Evolutionary conservation across 345 rosid genomes (phyloP).

Genomic region (Gossypium turneri): DNA sequence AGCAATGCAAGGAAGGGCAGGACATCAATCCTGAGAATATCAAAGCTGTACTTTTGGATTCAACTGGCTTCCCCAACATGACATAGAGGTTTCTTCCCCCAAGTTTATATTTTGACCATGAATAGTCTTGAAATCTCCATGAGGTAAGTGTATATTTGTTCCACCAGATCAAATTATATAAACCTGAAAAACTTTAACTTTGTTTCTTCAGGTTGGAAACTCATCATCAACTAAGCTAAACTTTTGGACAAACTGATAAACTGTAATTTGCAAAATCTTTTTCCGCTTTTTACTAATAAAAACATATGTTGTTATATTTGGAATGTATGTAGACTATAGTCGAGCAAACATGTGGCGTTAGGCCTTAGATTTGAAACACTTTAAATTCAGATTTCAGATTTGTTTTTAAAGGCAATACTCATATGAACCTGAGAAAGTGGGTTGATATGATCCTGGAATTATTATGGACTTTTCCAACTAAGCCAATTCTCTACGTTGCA

Average conservation of each 20-base stretch:
- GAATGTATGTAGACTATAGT: too few relatives aligned
- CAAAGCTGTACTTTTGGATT: constrained; percentile 59
- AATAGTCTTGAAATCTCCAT: background rate
- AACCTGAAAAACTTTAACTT: background rate
- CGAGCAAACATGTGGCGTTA: too few relatives aligned
- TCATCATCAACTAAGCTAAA: background rate
- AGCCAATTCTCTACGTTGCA: background rate
- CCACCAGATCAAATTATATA: background rate
- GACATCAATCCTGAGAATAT: constrained; percentile 63
- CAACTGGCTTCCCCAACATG: constrained; percentile 51
- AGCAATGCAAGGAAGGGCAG: constrained; percentile 72
- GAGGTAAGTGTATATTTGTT: background rate
- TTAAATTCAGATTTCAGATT: too few relatives aligned
- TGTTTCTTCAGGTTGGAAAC: background rate
- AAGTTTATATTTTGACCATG: background rate
- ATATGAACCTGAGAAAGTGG: too few relatives aligned
- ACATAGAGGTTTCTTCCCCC: constrained; percentile 15
- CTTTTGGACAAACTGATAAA: background rate
- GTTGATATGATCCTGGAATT: too few relatives aligned
- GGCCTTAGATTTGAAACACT: too few relatives aligned
- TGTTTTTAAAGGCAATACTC: too few relatives aligned
- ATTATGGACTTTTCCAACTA: too few relatives aligned
- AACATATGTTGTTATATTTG: background rate
- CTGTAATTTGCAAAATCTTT: background rate
- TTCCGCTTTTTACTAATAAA: background rate